phyloP scores from a whole-genome alignment of 352 stramenopile genomes.

The Pythium biforme region DNA sequence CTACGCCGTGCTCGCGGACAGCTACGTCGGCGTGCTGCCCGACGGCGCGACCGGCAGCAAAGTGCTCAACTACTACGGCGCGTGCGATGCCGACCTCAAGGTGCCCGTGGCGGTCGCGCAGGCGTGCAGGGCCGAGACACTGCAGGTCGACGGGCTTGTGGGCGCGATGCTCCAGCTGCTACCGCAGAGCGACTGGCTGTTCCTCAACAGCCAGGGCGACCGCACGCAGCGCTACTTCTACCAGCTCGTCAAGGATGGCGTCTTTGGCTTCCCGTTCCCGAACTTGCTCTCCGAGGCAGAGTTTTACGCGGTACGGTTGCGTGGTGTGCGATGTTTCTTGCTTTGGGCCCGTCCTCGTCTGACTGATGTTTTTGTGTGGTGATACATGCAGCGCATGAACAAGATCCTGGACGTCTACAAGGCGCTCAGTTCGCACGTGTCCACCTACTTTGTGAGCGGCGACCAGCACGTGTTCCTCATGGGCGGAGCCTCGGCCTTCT shows the following conservation, averaged over 20 bases:
- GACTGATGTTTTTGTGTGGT: no score
- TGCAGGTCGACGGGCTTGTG: background rate
- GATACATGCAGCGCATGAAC: no score
- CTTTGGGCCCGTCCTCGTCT: no score
- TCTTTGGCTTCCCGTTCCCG: slow-evolving; percentile 49
- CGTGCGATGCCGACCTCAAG: slow-evolving; percentile 42
- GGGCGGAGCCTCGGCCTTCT: background rate
- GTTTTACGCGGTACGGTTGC: slow-evolving; percentile 44
- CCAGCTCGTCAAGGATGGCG: slow-evolving; percentile 45
- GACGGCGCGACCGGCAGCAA: slow-evolving; percentile 36
- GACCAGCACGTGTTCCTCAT: slow-evolving; percentile 9
- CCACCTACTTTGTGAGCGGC: slow-evolving; percentile 33
- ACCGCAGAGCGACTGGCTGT: slow-evolving; percentile 54
- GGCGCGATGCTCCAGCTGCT: slow-evolving; percentile 17
- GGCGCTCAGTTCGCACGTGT: slow-evolving; percentile 31
- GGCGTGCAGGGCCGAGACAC: slow-evolving; percentile 5
- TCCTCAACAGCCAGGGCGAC: slow-evolving; percentile 60
- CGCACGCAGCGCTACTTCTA: slow-evolving; percentile 62
- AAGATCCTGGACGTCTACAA: slow-evolving; percentile 40
- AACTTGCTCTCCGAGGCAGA: slow-evolving; percentile 48
- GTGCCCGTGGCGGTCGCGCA: slow-evolving; percentile 28
- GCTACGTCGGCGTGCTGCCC: slow-evolving; percentile 58
- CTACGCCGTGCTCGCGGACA: slow-evolving; percentile 52
- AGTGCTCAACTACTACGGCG: slow-evolving; percentile 55
- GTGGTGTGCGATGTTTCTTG: no score